Evolutionary conservation across 331 rosid genomes (phyloP).

Genomic region (Malus hybrid): DNA sequence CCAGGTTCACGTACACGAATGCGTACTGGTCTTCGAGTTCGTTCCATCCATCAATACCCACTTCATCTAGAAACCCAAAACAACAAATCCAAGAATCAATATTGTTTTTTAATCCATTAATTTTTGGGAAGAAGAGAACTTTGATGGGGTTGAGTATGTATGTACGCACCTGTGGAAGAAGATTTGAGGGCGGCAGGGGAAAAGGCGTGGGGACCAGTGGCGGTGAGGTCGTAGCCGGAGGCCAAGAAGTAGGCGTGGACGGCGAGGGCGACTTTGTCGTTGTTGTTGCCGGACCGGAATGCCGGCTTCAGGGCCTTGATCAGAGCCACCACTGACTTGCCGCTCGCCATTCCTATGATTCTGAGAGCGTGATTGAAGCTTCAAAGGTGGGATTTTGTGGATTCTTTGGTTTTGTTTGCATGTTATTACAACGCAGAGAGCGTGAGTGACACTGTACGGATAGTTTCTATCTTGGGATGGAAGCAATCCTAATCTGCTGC

Average conservation of each 20-base stretch:
- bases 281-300: constrained; percentile 35
- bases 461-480: background rate
- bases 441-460: background rate
- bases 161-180: constrained; percentile 36
- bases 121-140: background rate
- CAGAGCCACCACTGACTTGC: constrained; percentile 52
- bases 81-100: background rate
- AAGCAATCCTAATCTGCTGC: background rate
- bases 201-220: constrained; percentile 56
- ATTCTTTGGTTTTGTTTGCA: background rate
- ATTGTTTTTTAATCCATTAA: background rate
- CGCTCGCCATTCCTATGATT: constrained; percentile 29
- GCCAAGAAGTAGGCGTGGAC: constrained; percentile 62
- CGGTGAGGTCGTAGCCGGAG: constrained; percentile 54
- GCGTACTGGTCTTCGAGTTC: constrained; percentile 74
- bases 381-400: background rate
- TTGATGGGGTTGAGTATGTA: background rate
- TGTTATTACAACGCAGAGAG: background rate
- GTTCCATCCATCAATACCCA: constrained; percentile 61
- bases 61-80: constrained; percentile 51
- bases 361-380: background rate
- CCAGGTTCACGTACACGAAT: constrained; percentile 55
- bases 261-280: constrained; percentile 66
- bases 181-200: constrained; percentile 41
- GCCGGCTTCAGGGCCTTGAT: constrained; percentile 67